Base-by-base conservation (phyloP, 108 stramenopile species). In the Cyclotella choctawhatcheeana region DNA sequence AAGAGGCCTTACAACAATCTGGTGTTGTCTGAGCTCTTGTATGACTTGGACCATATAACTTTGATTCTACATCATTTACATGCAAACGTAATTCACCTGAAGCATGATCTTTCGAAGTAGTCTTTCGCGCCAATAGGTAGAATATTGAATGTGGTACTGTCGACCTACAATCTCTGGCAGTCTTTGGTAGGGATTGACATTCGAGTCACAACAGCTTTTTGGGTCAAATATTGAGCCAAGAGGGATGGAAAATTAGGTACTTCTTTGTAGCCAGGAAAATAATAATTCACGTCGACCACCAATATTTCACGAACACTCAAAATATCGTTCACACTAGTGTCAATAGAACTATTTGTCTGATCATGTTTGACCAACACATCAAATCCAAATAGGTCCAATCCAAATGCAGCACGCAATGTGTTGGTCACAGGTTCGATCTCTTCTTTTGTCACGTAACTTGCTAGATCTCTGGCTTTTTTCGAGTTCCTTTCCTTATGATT, bases 261-360 rank as follows among this genome's bases (percentile, higher is more conserved):
- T 66, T 95, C 94, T 71, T 95, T 95, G 81, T 92, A 95, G 24
- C 88, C 89, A 22, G 94, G 94, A 69, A 95, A 95, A 58, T 95
- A n/a, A n/a, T n/a, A 95, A 67, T 95, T 95, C 44, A 95, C 94
- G 61, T 92, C 91, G 0, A 93, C 91, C 5, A 93, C 94, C 0
- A 88, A 48, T 37, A 87, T 69, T 61, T 81, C 62, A 37, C 66
- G 52, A 21, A 37, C 72, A 20, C 74, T 76, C 37, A 40, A 40
- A 47, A 58, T 63, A 13, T 21, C 3, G 32, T 50, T 61, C 12
- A n/a, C 21, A 56, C 58, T 34, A 20, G 31, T 18, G 31, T 61
- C 68, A 79, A 74, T 45, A 21, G 29, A 0, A 56, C 16, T 43
- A 0, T 55, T 55, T 17, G 55, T 70, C 27, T 44, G 35, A 31